phyloP scores from a whole-genome alignment of 202 grass and related monocot species.

The Cymbopogon flexuosus region DNA sequence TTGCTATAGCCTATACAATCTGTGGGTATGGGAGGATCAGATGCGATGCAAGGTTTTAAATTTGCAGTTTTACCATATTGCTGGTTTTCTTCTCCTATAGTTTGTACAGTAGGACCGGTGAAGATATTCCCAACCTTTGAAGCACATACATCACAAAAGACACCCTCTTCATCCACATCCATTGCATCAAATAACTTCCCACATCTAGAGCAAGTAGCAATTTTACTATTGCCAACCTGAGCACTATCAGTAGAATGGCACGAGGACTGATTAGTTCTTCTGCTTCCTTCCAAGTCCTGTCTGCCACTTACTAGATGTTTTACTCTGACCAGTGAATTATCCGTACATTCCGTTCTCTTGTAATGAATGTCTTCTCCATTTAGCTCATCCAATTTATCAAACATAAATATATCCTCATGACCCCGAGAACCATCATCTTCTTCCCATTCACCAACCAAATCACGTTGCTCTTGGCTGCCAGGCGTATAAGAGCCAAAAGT shows the following conservation, averaged over 20 bases:
- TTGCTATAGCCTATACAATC: not conserved
- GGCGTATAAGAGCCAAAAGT: slow-evolving; percentile 54
- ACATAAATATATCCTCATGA: slow-evolving; percentile 73
- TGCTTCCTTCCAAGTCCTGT: slow-evolving; percentile 27
- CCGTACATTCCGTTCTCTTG: not conserved
- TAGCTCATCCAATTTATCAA: slow-evolving; percentile 75
- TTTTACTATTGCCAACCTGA: slow-evolving; percentile 17
- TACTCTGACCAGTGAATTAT: not conserved
- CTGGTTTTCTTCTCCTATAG: slow-evolving; percentile 28
- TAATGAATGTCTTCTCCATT: slow-evolving; percentile 48
- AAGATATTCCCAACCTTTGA: slow-evolving; percentile 30
- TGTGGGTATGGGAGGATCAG: slow-evolving; percentile 13
- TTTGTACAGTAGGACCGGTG: not conserved
- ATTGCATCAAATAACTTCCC: slow-evolving; percentile 40
- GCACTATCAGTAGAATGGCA: slow-evolving; percentile 24
- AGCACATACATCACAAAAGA: slow-evolving; percentile 53
- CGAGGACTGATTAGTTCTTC: slow-evolving; percentile 18
- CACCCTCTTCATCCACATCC: slow-evolving; percentile 30
- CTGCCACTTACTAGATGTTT: slow-evolving; percentile 38
- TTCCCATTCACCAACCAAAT: slow-evolving; percentile 53
- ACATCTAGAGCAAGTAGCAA: slow-evolving; percentile 57
- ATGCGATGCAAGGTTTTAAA: slow-evolving; percentile 16
- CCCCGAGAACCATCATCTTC: slow-evolving; percentile 32
- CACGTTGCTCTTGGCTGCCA: slow-evolving; percentile 46
- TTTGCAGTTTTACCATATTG: slow-evolving; percentile 27